Conservation (phyloP, 108 stramenopile genomes). For the Pseudonitzschia delicatissima region DNA sequence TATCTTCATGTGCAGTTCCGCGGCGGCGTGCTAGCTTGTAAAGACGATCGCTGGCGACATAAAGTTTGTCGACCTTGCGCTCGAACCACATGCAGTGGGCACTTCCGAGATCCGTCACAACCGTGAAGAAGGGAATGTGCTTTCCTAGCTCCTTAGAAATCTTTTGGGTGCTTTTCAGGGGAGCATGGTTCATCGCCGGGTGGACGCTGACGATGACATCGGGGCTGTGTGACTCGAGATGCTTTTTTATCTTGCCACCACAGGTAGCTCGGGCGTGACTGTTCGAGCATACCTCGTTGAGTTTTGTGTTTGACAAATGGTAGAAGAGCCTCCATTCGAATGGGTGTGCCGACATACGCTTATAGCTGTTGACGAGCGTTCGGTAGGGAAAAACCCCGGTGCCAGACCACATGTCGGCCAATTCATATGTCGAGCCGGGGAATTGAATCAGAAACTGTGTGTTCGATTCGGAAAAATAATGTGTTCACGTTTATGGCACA, state of each 20-base stretch:
- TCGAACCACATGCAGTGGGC: conserved; percentile 95
- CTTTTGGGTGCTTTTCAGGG: conserved; percentile 49
- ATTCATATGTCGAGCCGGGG: conserved; percentile 84
- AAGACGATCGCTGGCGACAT: conserved; percentile 83
- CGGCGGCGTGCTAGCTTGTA: conserved; percentile 56
- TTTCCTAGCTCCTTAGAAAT: conserved; percentile 56
- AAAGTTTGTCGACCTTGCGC: conserved; percentile 79
- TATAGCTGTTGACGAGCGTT: conserved; percentile 65
- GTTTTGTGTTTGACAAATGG: conserved; percentile 63
- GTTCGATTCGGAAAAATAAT: no score
- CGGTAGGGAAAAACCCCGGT: conserved; percentile 56
- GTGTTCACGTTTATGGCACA: no score
- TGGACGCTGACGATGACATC: conserved; percentile 93
- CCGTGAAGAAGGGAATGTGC: conserved; percentile 89
- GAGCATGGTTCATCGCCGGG: conserved; percentile 91
- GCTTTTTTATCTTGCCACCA: conserved; percentile 52
- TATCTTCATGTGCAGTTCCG: conserved; percentile 69
- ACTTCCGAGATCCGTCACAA: conserved; percentile 94
- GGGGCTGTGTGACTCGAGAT: conserved; percentile 62
- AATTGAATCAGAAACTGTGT: conserved; percentile 81
- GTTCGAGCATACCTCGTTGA: conserved; percentile 55
- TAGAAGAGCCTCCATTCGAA: conserved; percentile 85
- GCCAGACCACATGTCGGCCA: conserved; percentile 83
- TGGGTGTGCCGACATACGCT: conserved; percentile 80
- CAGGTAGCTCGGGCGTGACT: conserved; percentile 52